phyloP scores from a whole-genome alignment of 306 rosid genomes.

The Pterocarpus macrocarpus region DNA sequence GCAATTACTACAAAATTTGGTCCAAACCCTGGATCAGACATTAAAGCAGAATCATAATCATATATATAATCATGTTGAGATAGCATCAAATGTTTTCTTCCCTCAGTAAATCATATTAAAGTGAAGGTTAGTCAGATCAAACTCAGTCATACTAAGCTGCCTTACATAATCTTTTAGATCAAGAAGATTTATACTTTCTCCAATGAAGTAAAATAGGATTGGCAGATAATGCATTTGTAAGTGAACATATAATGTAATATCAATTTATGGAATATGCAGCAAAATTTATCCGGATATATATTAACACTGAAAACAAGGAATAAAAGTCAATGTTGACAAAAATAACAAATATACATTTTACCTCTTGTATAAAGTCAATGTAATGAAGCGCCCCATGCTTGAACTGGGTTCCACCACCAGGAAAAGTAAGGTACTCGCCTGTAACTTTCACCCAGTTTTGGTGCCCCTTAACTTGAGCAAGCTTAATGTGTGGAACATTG shows the following conservation, averaged over 20 bases:
- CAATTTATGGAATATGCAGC: not conserved
- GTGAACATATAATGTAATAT: not conserved
- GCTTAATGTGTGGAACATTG: slow-evolving; percentile 95
- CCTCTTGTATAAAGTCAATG: slow-evolving; percentile 93
- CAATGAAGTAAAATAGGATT: slow-evolving; percentile 2
- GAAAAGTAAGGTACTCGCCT: slow-evolving; percentile 93
- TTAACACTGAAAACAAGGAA: slow-evolving; percentile 26
- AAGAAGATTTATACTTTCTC: slow-evolving; percentile 21
- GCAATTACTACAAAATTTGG: not conserved
- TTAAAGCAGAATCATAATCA: not conserved
- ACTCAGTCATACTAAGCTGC: slow-evolving; percentile 3
- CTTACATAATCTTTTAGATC: not conserved
- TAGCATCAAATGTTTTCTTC: not conserved
- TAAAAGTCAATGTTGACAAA: slow-evolving; percentile 21
- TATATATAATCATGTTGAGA: not conserved
- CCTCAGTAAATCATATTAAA: not conserved
- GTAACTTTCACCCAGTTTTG: slow-evolving; percentile 98
- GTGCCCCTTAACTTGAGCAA: slow-evolving; percentile 91
- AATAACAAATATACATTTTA: slow-evolving; percentile 40
- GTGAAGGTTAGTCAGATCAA: not conserved
- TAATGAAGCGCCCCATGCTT: slow-evolving; percentile 99
- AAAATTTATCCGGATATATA: slow-evolving; percentile 14
- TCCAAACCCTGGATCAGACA: not conserved
- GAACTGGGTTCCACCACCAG: slow-evolving; percentile 99
- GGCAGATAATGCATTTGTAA: slow-evolving; percentile 2